Evolutionary conservation across 2,329 filamentous ascomycete genomes (phyloP).

Genomic region (Aspergillus uvarum): DNA sequence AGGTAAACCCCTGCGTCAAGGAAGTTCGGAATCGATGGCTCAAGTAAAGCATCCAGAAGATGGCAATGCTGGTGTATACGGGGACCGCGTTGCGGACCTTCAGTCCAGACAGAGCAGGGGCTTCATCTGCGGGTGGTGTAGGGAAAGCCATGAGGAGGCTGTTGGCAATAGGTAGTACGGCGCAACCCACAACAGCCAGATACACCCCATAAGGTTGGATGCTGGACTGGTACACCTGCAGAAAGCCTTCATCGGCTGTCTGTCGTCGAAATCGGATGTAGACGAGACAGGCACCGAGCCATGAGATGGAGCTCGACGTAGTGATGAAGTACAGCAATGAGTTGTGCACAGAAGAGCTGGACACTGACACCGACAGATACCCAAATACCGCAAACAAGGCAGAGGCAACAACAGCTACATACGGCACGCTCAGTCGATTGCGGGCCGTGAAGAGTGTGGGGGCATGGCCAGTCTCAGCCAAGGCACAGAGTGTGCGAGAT

Average conservation of each 20-base stretch:
- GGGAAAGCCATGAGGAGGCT: conserved; percentile 4
- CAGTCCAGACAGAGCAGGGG: background rate
- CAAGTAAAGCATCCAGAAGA: background rate
- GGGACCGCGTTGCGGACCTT: conserved; percentile 2
- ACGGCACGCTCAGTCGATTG: conserved; percentile 62
- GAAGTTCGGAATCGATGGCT: background rate
- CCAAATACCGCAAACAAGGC: conserved; percentile 61
- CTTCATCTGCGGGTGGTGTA: background rate
- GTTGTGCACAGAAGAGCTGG: conserved; percentile 61
- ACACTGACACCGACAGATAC: conserved; percentile 65
- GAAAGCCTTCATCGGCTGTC: background rate
- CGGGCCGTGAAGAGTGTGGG: conserved; percentile 59
- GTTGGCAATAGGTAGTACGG: conserved; percentile 2
- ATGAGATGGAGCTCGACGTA: conserved; percentile 67
- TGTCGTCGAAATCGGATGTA: conserved; percentile 44
- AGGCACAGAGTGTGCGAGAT: conserved; percentile 63
- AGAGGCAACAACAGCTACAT: conserved; percentile 56
- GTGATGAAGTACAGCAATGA: conserved; percentile 70
- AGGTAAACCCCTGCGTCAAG: background rate
- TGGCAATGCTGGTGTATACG: conserved; percentile 1
- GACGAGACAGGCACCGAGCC: conserved; percentile 61
- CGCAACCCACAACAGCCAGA: background rate
- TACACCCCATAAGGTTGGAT: conserved; percentile 5
- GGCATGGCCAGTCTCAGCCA: conserved; percentile 63
- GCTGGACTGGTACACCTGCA: conserved; percentile 3